Conservation (phyloP, 2,329 filamentous ascomycete species). For the Malbranchea zuffiana region DNA sequence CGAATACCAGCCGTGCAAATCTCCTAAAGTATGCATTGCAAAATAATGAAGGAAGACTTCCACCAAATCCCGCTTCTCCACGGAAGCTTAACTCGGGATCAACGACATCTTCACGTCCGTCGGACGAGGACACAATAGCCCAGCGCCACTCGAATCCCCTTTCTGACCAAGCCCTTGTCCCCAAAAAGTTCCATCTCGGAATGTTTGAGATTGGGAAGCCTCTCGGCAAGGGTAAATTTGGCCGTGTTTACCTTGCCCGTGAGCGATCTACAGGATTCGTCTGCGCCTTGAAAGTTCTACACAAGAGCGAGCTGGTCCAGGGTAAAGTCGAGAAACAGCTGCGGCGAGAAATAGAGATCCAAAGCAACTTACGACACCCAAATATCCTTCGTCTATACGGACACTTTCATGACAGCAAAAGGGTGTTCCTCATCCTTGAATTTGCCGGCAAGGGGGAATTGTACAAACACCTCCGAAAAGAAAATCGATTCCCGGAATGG, state of each 20-base stretch:
- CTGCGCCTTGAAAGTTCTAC: conserved; percentile 74
- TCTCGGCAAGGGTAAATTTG: conserved; percentile 78
- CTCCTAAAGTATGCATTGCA: conserved; percentile 79
- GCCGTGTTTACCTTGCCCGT: conserved; percentile 72
- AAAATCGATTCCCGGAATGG: conserved; percentile 71
- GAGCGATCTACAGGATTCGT: conserved; percentile 71
- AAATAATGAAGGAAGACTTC: conserved; percentile 40
- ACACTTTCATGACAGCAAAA: conserved; percentile 81
- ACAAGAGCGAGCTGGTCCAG: conserved; percentile 72
- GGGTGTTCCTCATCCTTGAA: conserved; percentile 77
- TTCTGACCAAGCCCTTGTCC: conserved; percentile 44
- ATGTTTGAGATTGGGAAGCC: conserved; percentile 91
- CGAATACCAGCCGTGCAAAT: conserved; percentile 57
- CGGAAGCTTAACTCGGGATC: conserved; percentile 45
- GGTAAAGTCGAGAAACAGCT: conserved; percentile 80
- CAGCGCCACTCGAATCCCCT: conserved; percentile 34
- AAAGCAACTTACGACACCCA: conserved; percentile 74
- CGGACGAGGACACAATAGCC: conserved; percentile 41
- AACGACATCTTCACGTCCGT: conserved; percentile 26
- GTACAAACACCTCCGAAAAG: conserved; percentile 74
- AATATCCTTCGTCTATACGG: conserved; percentile 77
- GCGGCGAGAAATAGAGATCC: conserved; percentile 78
- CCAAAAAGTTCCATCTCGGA: conserved; percentile 65
- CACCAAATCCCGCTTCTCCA: conserved; percentile 52
- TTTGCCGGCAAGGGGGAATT: conserved; percentile 78